Evolutionary conservation across 2,329 filamentous ascomycete species (phyloP).

Genomic region (Monilinia fructigena): DNA sequence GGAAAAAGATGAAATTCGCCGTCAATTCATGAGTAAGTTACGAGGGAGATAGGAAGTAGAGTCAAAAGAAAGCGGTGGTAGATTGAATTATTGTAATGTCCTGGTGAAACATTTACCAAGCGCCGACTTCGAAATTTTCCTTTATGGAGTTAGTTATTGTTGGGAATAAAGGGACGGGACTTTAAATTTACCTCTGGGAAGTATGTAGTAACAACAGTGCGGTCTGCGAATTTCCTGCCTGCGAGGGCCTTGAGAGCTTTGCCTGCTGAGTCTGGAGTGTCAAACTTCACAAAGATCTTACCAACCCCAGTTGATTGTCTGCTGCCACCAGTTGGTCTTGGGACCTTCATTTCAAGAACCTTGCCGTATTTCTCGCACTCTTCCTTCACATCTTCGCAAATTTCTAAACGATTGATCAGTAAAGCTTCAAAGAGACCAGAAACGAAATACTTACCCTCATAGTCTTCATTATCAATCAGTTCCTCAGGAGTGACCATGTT

Average conservation of each 20-base stretch:
- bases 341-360: constrained; percentile 87
- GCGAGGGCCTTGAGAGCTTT: constrained; percentile 88
- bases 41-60: background rate
- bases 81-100: background rate
- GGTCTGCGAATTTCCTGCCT: constrained; percentile 91
- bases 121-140: constrained; percentile 79
- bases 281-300: constrained; percentile 97
- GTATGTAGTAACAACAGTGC: constrained; percentile 94
- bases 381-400: constrained; percentile 88
- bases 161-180: background rate
- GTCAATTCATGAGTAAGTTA: constrained; percentile 12
- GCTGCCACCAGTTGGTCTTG: constrained; percentile 78
- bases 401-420: constrained; percentile 60
- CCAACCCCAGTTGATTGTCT: constrained; percentile 86
- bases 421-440: background rate
- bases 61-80: background rate
- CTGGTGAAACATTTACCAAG: constrained; percentile 36
- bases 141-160: constrained; percentile 45
- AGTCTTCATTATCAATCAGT: constrained; percentile 89
- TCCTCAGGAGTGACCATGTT: constrained; percentile 99
- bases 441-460: constrained; percentile 66
- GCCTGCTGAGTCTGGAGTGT: constrained; percentile 71
- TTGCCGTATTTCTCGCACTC: constrained; percentile 90
- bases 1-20: background rate
- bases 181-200: constrained; percentile 73